Evolutionary conservation across 192 early-diverging fungal species (phyloP), one percentile per base, ranked within the genome.

Genomic region (Rhizoclosmatium globosum): DNA sequence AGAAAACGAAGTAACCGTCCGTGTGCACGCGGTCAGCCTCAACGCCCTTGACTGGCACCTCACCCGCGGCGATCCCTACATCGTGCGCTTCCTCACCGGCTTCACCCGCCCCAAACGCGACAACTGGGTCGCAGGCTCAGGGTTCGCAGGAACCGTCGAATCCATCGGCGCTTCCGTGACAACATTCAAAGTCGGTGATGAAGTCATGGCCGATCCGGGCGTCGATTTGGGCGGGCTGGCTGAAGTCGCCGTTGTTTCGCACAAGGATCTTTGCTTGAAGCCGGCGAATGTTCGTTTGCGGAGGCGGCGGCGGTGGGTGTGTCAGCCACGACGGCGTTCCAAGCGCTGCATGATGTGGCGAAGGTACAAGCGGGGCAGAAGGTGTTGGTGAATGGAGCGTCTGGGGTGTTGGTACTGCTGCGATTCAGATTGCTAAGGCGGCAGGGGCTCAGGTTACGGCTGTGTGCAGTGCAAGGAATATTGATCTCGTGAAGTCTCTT

Each of bases 361-460:
- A 90, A 94, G 48, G 91, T 95, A 19, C 91, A 91, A 71, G 48
- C 53, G 1, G 89, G 87, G 41, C 94, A 97, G 71, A 89, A 88
- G 79, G 92, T 94, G 47, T 85, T 97, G 48, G 88, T 96, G 39
- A 95, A 97, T 81, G 96, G 93, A 6, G 96, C 92, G 3, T 95
- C 94, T n/a, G 92, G 92, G 94, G 94, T 53, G 94, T 97, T 1
- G 94, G 96, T 21, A 85, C 94, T 19, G 92, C 92, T n/a, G 94
- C 94, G 0, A 91, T 97, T 46, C 96, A 97, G 82, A 92, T 97
- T 41, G 77, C 74, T 4, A 91, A 92, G 47, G 79, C 81, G 1
- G 17, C 85, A 39, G 87, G 89, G 13, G 88, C 89, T 3, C 62
- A 90, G 44, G 89, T 90, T 7, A 83, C 86, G 21, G 90, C 79